Percentiles rank a stretch among this genome's conserved stretches.
Conservation (phyloP, 805 yeast genomes). For the Sungouiella blattae region DNA sequence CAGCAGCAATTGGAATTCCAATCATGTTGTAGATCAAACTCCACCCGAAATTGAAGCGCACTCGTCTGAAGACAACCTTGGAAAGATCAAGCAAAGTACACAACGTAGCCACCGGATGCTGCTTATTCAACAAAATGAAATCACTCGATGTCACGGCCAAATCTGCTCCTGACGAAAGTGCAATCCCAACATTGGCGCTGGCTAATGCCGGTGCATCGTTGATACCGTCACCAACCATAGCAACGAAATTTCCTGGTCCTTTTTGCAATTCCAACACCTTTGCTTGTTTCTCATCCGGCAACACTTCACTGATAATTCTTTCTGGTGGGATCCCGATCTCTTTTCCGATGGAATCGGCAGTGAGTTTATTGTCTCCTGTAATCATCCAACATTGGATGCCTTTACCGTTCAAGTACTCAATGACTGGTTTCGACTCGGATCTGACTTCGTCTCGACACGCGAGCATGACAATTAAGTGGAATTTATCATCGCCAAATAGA, state of each 20-base stretch:
- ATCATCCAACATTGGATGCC: slow-evolving; percentile 69
- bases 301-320: slow-evolving; percentile 63
- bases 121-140: slow-evolving; percentile 59
- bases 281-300: slow-evolving; percentile 70
- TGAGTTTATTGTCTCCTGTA: slow-evolving; percentile 66
- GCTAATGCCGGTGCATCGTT: slow-evolving; percentile 82
- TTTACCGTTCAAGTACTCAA: slow-evolving; percentile 30
- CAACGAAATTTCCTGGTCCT: slow-evolving; percentile 29
- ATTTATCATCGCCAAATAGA: slow-evolving; percentile 24
- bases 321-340: slow-evolving; percentile 52
- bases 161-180: slow-evolving; percentile 74
- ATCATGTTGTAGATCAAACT: slow-evolving; percentile 54
- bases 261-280: slow-evolving; percentile 54
- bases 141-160: slow-evolving; percentile 72
- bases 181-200: slow-evolving; percentile 73
- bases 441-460: slow-evolving; percentile 62
- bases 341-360: slow-evolving; percentile 64
- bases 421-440: slow-evolving; percentile 53
- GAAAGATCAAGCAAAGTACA: slow-evolving; percentile 54
- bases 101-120: slow-evolving; percentile 48
- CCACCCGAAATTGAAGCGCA: slow-evolving; percentile 58
- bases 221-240: slow-evolving; percentile 83
- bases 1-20: slow-evolving; percentile 66
- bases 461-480: slow-evolving; percentile 43
- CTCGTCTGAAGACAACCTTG: slow-evolving; percentile 47